phyloP scores from a whole-genome alignment of 306 rosid species.

The Macrotyloma uniflorum region DNA sequence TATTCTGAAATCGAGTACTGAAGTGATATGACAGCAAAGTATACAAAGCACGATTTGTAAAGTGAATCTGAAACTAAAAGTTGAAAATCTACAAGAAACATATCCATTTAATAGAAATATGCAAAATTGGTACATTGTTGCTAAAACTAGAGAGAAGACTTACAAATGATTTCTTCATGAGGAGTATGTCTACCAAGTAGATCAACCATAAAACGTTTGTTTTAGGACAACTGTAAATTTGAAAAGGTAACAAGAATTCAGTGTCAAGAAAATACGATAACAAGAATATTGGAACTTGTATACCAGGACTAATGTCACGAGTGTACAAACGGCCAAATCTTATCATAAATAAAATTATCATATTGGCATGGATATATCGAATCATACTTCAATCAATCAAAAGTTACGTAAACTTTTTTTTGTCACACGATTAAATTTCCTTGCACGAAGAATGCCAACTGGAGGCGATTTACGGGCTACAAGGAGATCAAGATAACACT shows the following conservation, averaged over 20 bases:
- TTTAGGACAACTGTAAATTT: constrained; percentile 76
- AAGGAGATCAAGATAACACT: background rate
- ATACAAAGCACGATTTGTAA: background rate
- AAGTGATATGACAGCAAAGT: constrained; percentile 7
- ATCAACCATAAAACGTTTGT: constrained; percentile 90
- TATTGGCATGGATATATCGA: background rate
- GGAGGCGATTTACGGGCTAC: no score
- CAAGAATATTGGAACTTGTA: background rate
- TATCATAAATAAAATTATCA: background rate
- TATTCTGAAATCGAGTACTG: background rate
- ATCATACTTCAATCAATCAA: background rate
- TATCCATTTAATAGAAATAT: background rate
- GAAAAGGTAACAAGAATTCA: constrained; percentile 32
- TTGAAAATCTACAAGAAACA: constrained; percentile 1
- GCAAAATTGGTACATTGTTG: constrained; percentile 19
- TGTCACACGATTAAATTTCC: background rate
- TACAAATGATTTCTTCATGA: constrained; percentile 88
- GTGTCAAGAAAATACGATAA: constrained; percentile 13
- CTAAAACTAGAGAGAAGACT: constrained; percentile 46
- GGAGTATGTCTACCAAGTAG: constrained; percentile 82
- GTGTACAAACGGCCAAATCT: background rate
- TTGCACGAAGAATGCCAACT: background rate
- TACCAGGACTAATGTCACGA: constrained; percentile 6
- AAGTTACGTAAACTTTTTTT: background rate
- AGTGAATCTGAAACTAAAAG: background rate